phyloP scores from a whole-genome alignment of 352 stramenopile genomes.

The Phytophthora quininea region DNA sequence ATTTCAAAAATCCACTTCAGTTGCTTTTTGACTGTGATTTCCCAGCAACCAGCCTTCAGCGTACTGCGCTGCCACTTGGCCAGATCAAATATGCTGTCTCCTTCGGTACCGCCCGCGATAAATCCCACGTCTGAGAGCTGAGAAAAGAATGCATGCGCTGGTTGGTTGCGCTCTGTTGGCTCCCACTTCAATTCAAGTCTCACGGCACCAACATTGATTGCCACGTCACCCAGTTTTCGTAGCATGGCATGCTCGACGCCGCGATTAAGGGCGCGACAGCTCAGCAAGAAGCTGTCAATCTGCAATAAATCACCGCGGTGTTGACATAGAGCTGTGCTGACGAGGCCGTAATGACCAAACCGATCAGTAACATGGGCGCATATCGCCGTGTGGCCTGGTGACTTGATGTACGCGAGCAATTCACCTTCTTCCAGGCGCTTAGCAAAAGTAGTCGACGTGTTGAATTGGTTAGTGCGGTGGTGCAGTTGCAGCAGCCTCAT shows the following conservation, averaged over 20 bases:
- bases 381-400: slow-evolving; percentile 32
- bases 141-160: slow-evolving; percentile 60
- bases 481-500: slow-evolving; percentile 65
- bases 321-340: slow-evolving; percentile 52
- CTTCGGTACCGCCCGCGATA: not conserved
- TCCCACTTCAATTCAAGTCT: slow-evolving; percentile 57
- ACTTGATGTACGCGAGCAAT: slow-evolving; percentile 36
- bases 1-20: slow-evolving; percentile 37
- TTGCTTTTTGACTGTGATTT: slow-evolving; percentile 27
- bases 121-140: slow-evolving; percentile 33
- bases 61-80: slow-evolving; percentile 11
- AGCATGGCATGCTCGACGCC: slow-evolving; percentile 76
- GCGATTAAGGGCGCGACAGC: slow-evolving; percentile 72
- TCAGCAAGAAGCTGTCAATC: slow-evolving; percentile 73
- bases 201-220: slow-evolving; percentile 11
- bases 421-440: slow-evolving; percentile 39
- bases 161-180: slow-evolving; percentile 69
- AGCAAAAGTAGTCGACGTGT: slow-evolving; percentile 59
- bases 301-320: slow-evolving; percentile 20
- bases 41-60: slow-evolving; percentile 23
- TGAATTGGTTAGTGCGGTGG: slow-evolving; percentile 80
- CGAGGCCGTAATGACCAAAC: slow-evolving; percentile 79
- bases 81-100: not conserved
- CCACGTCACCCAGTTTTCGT: slow-evolving; percentile 48
- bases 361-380: slow-evolving; percentile 72